These are phyloP conservation scores for Candida tropicalis DNA, from an alignment of 1,139 yeast species.

Conservation along the genomic window DNA sequence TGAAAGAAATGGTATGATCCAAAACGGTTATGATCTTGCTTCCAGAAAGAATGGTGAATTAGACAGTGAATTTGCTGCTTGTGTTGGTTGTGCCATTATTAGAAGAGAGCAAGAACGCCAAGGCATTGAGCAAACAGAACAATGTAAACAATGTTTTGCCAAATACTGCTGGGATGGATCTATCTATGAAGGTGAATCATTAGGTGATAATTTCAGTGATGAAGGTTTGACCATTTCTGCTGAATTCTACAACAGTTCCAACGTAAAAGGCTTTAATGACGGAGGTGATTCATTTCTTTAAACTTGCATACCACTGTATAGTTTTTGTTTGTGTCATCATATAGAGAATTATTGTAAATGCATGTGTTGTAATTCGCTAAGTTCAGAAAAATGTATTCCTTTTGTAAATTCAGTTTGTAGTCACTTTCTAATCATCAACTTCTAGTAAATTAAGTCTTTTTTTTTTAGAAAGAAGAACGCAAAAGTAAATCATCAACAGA, in stretches of 20 bases:
- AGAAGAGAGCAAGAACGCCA: conserved; percentile 45
- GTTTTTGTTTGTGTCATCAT: no score
- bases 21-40: conserved; percentile 40
- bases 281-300: no score
- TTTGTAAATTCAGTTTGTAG: no score
- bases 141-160: conserved; percentile 41
- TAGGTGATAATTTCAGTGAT: conserved; percentile 48
- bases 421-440: no score
- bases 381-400: no score
- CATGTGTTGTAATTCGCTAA: no score
- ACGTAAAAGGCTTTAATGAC: conserved; percentile 15
- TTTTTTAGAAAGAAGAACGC: no score
- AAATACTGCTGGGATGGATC: conserved; percentile 48
- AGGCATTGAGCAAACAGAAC: conserved; percentile 38
- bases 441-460: no score
- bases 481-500: no score
- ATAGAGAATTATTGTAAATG: no score
- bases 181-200: conserved; percentile 8
- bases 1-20: conserved; percentile 40
- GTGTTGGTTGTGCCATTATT: conserved; percentile 48
- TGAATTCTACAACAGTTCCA: conserved; percentile 11
- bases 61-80: conserved; percentile 41
- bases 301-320: background rate
- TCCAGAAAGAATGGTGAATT: conserved; percentile 35
- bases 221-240: conserved; percentile 16